A percentile compares a stretch with the other conserved stretches of the same genome.
Evolutionary conservation across 164 flowering plant species (phyloP).

Genomic region (Vitis rupestris): DNA sequence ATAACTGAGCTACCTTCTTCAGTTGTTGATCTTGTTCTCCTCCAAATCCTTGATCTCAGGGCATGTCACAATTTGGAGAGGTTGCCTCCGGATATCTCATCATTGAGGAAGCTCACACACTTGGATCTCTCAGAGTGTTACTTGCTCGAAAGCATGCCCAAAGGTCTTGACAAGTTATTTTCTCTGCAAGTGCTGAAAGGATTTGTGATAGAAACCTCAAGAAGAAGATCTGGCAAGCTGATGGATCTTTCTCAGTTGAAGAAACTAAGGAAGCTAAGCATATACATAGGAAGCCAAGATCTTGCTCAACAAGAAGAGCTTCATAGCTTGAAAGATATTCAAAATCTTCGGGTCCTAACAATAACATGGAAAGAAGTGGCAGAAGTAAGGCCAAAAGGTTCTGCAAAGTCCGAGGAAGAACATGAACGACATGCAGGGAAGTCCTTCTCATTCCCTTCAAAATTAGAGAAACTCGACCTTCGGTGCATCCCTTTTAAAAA

Average conservation of each 20-base stretch:
- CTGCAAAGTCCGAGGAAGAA: not conserved
- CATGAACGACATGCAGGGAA: not conserved
- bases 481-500: not conserved
- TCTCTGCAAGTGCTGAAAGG: slow-evolving; percentile 21
- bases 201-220: slow-evolving; percentile 11
- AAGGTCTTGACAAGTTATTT: not conserved
- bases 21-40: not conserved
- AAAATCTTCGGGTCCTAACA: not conserved
- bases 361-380: not conserved
- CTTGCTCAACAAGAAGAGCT: too few relatives aligned
- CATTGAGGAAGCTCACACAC: slow-evolving; percentile 17
- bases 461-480: not conserved
- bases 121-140: slow-evolving; percentile 24
- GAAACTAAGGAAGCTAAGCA: slow-evolving; percentile 3
- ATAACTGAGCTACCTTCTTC: not conserved
- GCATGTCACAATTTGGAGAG: slow-evolving; percentile 24
- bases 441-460: not conserved
- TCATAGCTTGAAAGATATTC: not conserved
- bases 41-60: slow-evolving; percentile 7
- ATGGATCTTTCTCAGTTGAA: slow-evolving; percentile 3
- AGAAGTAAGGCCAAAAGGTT: not conserved
- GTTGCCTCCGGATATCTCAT: slow-evolving; percentile 9
- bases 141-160: slow-evolving; percentile 22
- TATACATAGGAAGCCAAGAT: too few relatives aligned
- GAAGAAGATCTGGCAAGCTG: not conserved